Percentiles rank a stretch among this genome's conserved stretches.
Evolutionary conservation across 495 filamentous ascomycete species (phyloP).

Genomic region (Xylaria sp.): DNA sequence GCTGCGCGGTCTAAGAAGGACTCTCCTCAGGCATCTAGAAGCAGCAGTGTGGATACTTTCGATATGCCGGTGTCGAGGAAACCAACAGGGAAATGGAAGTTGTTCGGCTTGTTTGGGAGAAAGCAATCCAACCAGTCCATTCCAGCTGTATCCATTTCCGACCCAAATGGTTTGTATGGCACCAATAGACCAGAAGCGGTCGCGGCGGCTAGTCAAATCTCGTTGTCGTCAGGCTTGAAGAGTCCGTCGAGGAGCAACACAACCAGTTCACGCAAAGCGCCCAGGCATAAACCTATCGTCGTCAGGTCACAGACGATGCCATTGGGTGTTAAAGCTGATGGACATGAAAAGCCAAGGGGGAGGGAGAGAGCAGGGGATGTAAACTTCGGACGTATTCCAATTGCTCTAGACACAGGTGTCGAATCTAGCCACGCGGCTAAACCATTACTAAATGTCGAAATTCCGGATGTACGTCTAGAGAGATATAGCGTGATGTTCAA

Average conservation of each 20-base stretch:
- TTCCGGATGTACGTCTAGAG: constrained; percentile 82
- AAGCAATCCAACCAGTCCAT: constrained; percentile 41
- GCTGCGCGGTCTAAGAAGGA: constrained; percentile 30
- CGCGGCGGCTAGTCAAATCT: neutral
- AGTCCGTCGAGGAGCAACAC: constrained; percentile 48
- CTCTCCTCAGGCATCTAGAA: constrained; percentile 37
- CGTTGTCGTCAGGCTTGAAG: constrained; percentile 16
- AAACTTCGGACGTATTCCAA: constrained; percentile 30
- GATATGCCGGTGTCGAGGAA: constrained; percentile 52
- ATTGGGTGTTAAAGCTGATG: constrained; percentile 8
- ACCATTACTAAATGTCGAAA: constrained; percentile 72
- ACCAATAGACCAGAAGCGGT: constrained; percentile 16
- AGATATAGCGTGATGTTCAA: constrained; percentile 96
- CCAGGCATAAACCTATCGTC: constrained; percentile 48
- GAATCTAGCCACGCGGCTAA: constrained; percentile 21
- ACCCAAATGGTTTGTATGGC: constrained; percentile 29
- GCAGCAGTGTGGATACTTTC: constrained; percentile 37
- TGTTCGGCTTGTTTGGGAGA: constrained; percentile 59
- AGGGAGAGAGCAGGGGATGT: constrained; percentile 26
- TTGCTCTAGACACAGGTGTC: constrained; percentile 14
- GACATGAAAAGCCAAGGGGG: constrained; percentile 19
- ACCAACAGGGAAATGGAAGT: constrained; percentile 56
- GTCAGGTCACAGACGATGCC: constrained; percentile 48
- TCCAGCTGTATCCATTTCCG: constrained; percentile 22
- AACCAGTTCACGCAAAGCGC: constrained; percentile 35